Conservation (phyloP, 306 rosid species). For the Quercus rubra region DNA sequence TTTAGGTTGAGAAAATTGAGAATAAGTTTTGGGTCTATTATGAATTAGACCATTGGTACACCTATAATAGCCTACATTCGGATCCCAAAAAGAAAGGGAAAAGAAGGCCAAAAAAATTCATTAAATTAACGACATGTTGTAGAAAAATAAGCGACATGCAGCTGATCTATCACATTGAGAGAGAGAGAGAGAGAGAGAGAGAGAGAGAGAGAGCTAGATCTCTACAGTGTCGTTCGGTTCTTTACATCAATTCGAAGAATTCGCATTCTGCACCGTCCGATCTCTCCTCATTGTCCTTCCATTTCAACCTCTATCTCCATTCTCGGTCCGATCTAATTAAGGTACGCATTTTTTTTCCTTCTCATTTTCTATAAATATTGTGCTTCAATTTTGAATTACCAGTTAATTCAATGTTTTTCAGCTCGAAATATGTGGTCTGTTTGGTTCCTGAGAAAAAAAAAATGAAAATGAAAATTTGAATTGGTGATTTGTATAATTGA, state of each 20-base stretch:
- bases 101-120: too few relatives aligned
- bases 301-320: conserved; percentile 15
- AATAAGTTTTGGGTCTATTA: too few relatives aligned
- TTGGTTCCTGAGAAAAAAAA: neutral
- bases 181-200: too few relatives aligned
- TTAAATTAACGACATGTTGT: neutral
- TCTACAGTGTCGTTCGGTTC: conserved; percentile 36
- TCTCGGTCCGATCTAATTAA: conserved; percentile 28
- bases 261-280: conserved; percentile 46
- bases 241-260: conserved; percentile 10
- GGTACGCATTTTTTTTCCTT: neutral
- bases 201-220: conserved; percentile 1
- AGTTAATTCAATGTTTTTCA: neutral
- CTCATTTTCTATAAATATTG: too few relatives aligned
- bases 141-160: neutral
- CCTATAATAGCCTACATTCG: too few relatives aligned
- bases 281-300: conserved; percentile 17
- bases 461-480: neutral
- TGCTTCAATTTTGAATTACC: conserved; percentile 12
- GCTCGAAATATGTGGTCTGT: neutral
- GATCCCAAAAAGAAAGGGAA: neutral
- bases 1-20: too few relatives aligned
- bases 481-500: neutral
- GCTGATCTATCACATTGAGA: neutral
- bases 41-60: too few relatives aligned